Conservation (phyloP, 805 yeast genomes). For the Candida boleticola region DNA sequence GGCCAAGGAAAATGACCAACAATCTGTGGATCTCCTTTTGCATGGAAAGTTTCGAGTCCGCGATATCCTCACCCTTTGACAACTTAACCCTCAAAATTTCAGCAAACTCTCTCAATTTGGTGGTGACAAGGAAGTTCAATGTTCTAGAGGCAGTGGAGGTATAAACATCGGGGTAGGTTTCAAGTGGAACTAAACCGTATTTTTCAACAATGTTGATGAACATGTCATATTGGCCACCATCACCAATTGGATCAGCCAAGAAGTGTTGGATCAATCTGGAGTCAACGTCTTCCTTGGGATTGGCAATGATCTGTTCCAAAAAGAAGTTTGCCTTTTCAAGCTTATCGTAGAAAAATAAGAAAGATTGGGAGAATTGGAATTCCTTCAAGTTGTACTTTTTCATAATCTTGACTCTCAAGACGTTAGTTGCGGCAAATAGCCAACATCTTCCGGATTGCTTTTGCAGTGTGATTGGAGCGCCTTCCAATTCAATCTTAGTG, state of each 20-base stretch:
- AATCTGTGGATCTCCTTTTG: constrained; percentile 17
- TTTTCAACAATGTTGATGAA: constrained; percentile 17
- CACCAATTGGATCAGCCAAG: constrained; percentile 17
- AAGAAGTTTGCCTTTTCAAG: constrained; percentile 19
- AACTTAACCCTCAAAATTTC: constrained; percentile 13
- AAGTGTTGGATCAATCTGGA: constrained; percentile 14
- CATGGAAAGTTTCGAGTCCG: constrained; percentile 8
- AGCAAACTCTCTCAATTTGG: constrained; percentile 20
- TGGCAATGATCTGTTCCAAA: constrained; percentile 13
- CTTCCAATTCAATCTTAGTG: constrained; percentile 45
- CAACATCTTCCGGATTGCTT: constrained; percentile 18
- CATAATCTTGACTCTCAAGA: constrained; percentile 16
- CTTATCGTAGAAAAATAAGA: constrained; percentile 19
- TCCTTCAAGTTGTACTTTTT: constrained; percentile 16
- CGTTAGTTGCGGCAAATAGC: constrained; percentile 20
- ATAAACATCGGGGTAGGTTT: constrained; percentile 16
- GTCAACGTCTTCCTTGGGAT: constrained; percentile 15
- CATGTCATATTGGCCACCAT: constrained; percentile 21
- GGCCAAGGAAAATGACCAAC: constrained; percentile 18
- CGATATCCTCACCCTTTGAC: background rate
- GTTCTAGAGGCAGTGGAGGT: constrained; percentile 17
- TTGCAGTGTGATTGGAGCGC: constrained; percentile 59
- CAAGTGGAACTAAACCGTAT: constrained; percentile 18
- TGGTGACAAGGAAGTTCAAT: constrained; percentile 17
- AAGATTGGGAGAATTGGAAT: constrained; percentile 19